These are phyloP conservation scores for Antitrichia curtipendula DNA, from an alignment of 225 moss, liverwort and hornwort genomes.

Conservation along the genomic window DNA sequence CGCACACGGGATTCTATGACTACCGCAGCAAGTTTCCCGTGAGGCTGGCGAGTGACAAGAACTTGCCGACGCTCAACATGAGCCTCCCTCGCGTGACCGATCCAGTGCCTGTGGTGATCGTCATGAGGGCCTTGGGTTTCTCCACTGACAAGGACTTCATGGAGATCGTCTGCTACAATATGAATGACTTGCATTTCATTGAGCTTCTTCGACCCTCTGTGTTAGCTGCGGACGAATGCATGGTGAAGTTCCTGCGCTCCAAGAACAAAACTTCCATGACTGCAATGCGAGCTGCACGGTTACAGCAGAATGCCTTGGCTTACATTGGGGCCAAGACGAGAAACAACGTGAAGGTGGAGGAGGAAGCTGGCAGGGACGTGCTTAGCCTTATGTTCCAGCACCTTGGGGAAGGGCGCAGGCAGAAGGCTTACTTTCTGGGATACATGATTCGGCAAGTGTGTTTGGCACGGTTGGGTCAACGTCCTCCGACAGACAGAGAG, in stretches of 20 bases:
- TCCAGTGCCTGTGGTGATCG: conserved; percentile 54
- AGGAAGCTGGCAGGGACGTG: conserved; percentile 16
- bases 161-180: conserved; percentile 50
- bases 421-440: conserved; percentile 67
- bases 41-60: conserved; percentile 21
- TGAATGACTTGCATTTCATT: conserved; percentile 37
- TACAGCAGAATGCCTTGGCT: conserved; percentile 26
- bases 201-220: conserved; percentile 56
- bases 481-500: conserved; percentile 46
- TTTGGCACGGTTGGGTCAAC: conserved; percentile 46
- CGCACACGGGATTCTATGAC: conserved; percentile 43
- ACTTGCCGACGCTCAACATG: conserved; percentile 32
- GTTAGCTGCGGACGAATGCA: conserved; percentile 37
- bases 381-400: conserved; percentile 39
- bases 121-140: conserved; percentile 66
- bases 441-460: conserved; percentile 67
- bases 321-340: conserved; percentile 51
- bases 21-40: conserved; percentile 44
- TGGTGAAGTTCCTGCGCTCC: conserved; percentile 29
- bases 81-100: conserved; percentile 40
- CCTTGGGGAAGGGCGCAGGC: conserved; percentile 22
- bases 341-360: conserved; percentile 13
- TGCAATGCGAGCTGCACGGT: conserved; percentile 16
- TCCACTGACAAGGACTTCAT: conserved; percentile 48
- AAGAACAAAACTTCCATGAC: conserved; percentile 3